A percentile compares a stretch with the other conserved stretches of the same genome.
phyloP scores from a whole-genome alignment of 352 stramenopile species.

The Phytophthora chlamydospora region DNA sequence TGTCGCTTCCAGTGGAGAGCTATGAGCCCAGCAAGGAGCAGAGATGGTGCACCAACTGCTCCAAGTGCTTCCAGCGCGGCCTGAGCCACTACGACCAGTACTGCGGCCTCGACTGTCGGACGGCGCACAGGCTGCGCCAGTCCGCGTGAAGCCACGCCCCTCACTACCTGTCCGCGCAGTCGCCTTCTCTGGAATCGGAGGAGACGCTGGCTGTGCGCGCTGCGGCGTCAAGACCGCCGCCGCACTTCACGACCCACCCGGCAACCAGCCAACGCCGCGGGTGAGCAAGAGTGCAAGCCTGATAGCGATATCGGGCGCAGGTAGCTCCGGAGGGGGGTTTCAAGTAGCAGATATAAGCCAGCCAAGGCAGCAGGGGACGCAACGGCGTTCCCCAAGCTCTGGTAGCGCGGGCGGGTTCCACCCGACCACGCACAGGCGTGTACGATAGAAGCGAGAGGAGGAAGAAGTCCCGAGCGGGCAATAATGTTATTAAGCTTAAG shows the following conservation, averaged over 20 bases:
- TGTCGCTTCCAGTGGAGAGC: constrained; percentile 21
- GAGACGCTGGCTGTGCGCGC: constrained; percentile 24
- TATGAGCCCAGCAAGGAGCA: constrained; percentile 72
- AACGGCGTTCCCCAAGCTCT: too few relatives aligned
- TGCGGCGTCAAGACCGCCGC: constrained; percentile 23
- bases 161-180: constrained; percentile 31
- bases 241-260: constrained; percentile 32
- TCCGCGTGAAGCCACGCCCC: constrained; percentile 41
- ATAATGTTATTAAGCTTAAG: constrained; percentile 36
- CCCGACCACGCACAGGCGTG: constrained; percentile 10
- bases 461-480: neutral
- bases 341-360: constrained; percentile 6
- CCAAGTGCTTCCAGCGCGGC: constrained; percentile 74
- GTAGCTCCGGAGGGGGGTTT: constrained; percentile 22
- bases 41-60: constrained; percentile 81
- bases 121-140: constrained; percentile 47
- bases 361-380: neutral
- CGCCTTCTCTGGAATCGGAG: constrained; percentile 28
- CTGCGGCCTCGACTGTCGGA: constrained; percentile 77
- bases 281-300: constrained; percentile 6
- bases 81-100: constrained; percentile 76
- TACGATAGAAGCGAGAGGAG: constrained; percentile 22
- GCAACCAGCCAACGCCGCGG: constrained; percentile 1
- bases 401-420: too few relatives aligned
- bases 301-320: constrained; percentile 14